Evolutionary conservation across 2,329 filamentous ascomycete genomes (phyloP).

Genomic region (Xylaria sp.): DNA sequence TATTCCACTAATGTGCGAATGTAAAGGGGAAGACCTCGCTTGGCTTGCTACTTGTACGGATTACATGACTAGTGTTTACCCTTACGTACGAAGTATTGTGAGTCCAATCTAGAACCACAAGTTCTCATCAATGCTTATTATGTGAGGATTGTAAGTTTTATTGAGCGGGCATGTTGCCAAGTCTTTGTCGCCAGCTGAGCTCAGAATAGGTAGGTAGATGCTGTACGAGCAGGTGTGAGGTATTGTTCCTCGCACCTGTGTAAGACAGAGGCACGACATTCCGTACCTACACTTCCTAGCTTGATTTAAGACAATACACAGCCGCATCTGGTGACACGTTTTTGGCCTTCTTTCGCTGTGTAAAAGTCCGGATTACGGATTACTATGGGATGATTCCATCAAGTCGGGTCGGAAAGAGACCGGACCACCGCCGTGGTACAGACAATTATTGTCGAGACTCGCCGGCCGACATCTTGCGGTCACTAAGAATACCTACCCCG

Average conservation of each 20-base stretch:
- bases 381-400: not conserved
- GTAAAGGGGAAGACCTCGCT: not conserved
- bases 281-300: not conserved
- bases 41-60: too few species aligned
- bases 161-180: too few species aligned
- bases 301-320: conserved; percentile 7
- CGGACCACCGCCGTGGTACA: not conserved
- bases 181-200: too few species aligned
- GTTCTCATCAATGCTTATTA: not conserved
- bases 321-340: conserved; percentile 18
- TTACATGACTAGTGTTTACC: not conserved
- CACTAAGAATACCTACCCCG: not conserved
- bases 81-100: not conserved
- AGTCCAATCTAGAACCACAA: not conserved
- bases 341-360: conserved; percentile 1
- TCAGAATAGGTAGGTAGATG: too few species aligned
- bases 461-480: not conserved
- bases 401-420: conserved; percentile 8
- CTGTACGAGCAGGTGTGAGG: too few species aligned
- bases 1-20: not conserved
- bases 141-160: not conserved
- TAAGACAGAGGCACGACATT: not conserved
- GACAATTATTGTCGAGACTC: not conserved
- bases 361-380: not conserved
- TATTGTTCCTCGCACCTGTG: not conserved